phyloP scores from a whole-genome alignment of 148 eudicot genomes.

The Nepenthes mirabilis region DNA sequence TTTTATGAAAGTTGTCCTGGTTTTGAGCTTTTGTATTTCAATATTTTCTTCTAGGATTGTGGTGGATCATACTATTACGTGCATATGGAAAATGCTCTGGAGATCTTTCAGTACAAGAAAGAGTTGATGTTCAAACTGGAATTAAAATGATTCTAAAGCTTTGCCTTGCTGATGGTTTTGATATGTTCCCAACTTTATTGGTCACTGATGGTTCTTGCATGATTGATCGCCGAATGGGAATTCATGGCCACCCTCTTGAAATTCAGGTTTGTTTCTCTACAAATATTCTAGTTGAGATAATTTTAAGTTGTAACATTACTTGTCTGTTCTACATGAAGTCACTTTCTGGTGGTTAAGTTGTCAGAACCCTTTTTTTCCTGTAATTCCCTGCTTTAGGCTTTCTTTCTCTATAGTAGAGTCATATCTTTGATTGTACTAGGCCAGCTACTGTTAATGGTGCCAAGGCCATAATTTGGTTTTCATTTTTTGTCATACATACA shows the following conservation, averaged over 20 bases:
- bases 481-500: too few relatives aligned
- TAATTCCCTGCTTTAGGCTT: too few relatives aligned
- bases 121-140: slow-evolving; percentile 89
- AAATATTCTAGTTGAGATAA: too few relatives aligned
- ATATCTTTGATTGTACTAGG: too few relatives aligned
- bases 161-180: slow-evolving; percentile 79
- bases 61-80: slow-evolving; percentile 91
- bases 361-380: too few relatives aligned
- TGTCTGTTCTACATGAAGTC: too few relatives aligned
- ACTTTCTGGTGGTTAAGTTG: background rate
- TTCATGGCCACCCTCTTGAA: slow-evolving; percentile 94
- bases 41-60: slow-evolving; percentile 36
- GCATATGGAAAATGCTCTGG: slow-evolving; percentile 84
- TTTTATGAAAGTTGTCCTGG: background rate
- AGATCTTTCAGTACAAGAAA: slow-evolving; percentile 62
- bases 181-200: slow-evolving; percentile 85
- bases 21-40: background rate
- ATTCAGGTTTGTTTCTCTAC: slow-evolving; percentile 56
- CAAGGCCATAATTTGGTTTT: too few relatives aligned
- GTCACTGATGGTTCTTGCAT: slow-evolving; percentile 97
- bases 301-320: too few relatives aligned
- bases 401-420: too few relatives aligned
- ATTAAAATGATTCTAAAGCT: slow-evolving; percentile 56
- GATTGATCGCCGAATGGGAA: slow-evolving; percentile 95
- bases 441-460: too few relatives aligned